Conservation (phyloP, 1,284 basidiomycete species). For the Moesziomyces globuligerus region DNA sequence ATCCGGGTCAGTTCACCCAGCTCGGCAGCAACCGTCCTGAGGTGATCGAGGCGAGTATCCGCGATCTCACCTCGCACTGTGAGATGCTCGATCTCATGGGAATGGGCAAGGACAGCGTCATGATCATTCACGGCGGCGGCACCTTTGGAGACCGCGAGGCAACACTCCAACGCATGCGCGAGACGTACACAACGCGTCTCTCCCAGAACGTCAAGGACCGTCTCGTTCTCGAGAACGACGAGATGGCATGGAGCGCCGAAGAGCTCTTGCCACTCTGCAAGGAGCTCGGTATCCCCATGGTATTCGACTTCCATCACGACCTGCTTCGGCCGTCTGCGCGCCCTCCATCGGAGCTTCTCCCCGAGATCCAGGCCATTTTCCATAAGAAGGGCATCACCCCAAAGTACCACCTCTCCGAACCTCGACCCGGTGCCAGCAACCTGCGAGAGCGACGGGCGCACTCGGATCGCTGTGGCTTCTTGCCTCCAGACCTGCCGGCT, state of each 20-base stretch:
- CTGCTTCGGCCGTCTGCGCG: slow-evolving; percentile 65
- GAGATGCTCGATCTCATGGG: slow-evolving; percentile 88
- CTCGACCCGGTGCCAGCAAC: slow-evolving; percentile 27
- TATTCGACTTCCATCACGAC: slow-evolving; percentile 65
- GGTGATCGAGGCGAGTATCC: slow-evolving; percentile 79
- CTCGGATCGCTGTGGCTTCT: slow-evolving; percentile 77
- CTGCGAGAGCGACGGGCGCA: slow-evolving; percentile 79
- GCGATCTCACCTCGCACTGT: slow-evolving; percentile 84
- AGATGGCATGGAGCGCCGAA: slow-evolving; percentile 87
- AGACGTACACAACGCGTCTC: slow-evolving; percentile 75
- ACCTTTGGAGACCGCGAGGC: slow-evolving; percentile 81
- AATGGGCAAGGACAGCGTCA: slow-evolving; percentile 77
- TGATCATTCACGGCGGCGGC: slow-evolving; percentile 78
- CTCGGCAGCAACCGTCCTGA: slow-evolving; percentile 79
- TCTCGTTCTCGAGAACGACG: slow-evolving; percentile 89
- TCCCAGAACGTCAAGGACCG: slow-evolving; percentile 76
- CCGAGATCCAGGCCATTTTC: slow-evolving; percentile 81
- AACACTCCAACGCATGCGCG: slow-evolving; percentile 78
- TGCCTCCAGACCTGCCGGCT: slow-evolving; percentile 73
- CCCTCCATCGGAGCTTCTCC: slow-evolving; percentile 72
- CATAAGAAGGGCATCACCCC: slow-evolving; percentile 77
- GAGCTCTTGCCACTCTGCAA: slow-evolving; percentile 84
- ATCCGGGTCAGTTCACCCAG: slow-evolving; percentile 85
- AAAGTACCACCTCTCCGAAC: slow-evolving; percentile 87
- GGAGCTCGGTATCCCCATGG: slow-evolving; percentile 80